Evolutionary conservation across 495 filamentous ascomycete genomes (phyloP).

Genomic region (Penicillium cinerascens): DNA sequence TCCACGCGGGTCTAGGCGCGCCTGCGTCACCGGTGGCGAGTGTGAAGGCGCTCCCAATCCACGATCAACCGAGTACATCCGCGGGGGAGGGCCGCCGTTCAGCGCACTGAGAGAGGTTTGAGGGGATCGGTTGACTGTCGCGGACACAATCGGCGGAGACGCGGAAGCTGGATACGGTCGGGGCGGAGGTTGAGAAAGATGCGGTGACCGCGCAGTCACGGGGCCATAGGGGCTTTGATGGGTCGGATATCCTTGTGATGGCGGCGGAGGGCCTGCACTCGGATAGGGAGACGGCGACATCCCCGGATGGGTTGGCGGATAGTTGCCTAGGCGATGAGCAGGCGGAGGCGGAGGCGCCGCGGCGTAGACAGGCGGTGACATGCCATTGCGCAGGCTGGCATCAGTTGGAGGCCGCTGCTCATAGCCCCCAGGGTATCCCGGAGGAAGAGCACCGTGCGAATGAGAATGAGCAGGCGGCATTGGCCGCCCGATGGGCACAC

Average conservation of each 20-base stretch:
- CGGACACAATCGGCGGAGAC: slow-evolving; percentile 43
- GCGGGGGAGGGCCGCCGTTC: slow-evolving; percentile 37
- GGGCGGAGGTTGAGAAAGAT: slow-evolving; percentile 32
- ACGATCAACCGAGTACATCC: slow-evolving; percentile 36
- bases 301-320: slow-evolving; percentile 25
- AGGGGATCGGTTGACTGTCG: slow-evolving; percentile 41
- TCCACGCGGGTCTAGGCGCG: slow-evolving; percentile 32
- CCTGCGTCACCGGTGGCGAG: slow-evolving; percentile 38
- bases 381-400: slow-evolving; percentile 35
- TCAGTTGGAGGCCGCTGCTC: slow-evolving; percentile 30
- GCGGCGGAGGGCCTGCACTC: slow-evolving; percentile 33
- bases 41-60: slow-evolving; percentile 33
- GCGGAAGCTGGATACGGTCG: slow-evolving; percentile 45
- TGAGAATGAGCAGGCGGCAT: slow-evolving; percentile 27
- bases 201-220: slow-evolving; percentile 39
- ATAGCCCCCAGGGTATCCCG: slow-evolving; percentile 27
- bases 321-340: slow-evolving; percentile 31
- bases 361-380: slow-evolving; percentile 31
- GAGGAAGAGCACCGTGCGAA: slow-evolving; percentile 19
- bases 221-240: slow-evolving; percentile 44
- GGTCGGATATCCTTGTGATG: slow-evolving; percentile 33
- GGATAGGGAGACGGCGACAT: slow-evolving; percentile 29
- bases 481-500: slow-evolving; percentile 30
- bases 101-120: slow-evolving; percentile 37
- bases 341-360: slow-evolving; percentile 20